phyloP scores from a whole-genome alignment of 2,329 filamentous ascomycete species.

The Aspergillus sp. region DNA sequence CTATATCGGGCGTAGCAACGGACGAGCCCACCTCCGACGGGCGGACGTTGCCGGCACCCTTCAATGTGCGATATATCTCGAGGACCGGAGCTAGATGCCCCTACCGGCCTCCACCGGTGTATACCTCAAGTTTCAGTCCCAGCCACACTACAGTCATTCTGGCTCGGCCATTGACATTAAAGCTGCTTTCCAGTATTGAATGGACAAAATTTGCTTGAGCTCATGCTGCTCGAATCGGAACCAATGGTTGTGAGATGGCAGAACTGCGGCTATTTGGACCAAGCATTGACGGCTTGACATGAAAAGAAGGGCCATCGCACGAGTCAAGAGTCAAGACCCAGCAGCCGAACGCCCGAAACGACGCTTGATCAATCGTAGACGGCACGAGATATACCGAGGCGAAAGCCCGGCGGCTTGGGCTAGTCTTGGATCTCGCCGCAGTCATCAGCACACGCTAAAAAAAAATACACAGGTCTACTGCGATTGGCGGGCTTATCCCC shows the following conservation, averaged over 20 bases:
- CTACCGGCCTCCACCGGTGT: neutral
- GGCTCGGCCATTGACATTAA: neutral
- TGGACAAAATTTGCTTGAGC: neutral
- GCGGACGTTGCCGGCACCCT: neutral
- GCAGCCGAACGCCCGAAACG: neutral
- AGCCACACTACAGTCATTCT: neutral
- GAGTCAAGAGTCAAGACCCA: slow-evolving; percentile 2
- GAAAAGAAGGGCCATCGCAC: neutral
- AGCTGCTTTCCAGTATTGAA: neutral
- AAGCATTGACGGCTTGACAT: neutral
- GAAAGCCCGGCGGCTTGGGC: no score
- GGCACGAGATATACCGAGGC: neutral
- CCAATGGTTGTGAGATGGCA: neutral
- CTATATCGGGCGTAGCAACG: slow-evolving; percentile 7
- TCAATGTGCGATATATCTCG: neutral
- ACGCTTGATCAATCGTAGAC: neutral
- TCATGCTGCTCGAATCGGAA: neutral
- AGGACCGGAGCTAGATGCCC: neutral
- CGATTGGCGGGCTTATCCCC: slow-evolving; percentile 4
- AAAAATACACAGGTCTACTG: neutral
- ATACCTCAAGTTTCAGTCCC: neutral
- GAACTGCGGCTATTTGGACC: neutral
- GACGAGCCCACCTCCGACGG: neutral
- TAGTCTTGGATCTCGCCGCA: neutral
- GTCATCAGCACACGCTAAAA: neutral